Evolutionary conservation across 1,284 basidiomycete genomes (phyloP).

Genomic region (Trichosporon sp.): DNA sequence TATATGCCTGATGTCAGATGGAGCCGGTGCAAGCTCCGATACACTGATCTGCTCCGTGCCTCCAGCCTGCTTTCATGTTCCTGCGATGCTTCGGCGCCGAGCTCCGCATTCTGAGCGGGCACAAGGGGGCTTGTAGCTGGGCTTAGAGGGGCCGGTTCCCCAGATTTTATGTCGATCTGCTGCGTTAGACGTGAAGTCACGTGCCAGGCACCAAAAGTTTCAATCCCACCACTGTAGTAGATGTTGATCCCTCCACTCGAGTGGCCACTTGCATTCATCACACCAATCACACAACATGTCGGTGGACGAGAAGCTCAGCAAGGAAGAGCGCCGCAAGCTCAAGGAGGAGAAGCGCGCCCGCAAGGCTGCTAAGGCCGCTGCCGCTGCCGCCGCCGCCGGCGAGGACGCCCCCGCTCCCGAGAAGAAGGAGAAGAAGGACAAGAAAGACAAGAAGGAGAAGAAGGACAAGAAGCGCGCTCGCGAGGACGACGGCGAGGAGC

Average conservation of each 20-base stretch:
- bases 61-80: too few relatives aligned
- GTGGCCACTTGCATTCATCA: constrained; percentile 7
- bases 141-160: background rate
- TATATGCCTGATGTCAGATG: too few relatives aligned
- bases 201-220: constrained; percentile 16
- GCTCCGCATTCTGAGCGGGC: too few relatives aligned
- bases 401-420: constrained; percentile 28
- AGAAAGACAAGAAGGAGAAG: constrained; percentile 38
- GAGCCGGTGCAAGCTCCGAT: too few relatives aligned
- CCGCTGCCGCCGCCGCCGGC: constrained; percentile 12
- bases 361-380: constrained; percentile 35
- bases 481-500: constrained; percentile 20
- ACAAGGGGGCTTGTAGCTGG: background rate
- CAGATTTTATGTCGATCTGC: background rate
- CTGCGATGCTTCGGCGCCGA: too few relatives aligned
- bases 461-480: constrained; percentile 42
- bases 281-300: constrained; percentile 30
- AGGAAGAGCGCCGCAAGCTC: constrained; percentile 33
- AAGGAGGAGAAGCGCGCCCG: constrained; percentile 37
- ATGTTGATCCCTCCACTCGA: background rate
- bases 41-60: too few relatives aligned
- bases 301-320: constrained; percentile 34
- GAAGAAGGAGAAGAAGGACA: constrained; percentile 28
- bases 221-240: constrained; percentile 5
- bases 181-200: background rate